phyloP scores from a whole-genome alignment of 768 basidiomycete genomes.

The Suillus alpinus region DNA sequence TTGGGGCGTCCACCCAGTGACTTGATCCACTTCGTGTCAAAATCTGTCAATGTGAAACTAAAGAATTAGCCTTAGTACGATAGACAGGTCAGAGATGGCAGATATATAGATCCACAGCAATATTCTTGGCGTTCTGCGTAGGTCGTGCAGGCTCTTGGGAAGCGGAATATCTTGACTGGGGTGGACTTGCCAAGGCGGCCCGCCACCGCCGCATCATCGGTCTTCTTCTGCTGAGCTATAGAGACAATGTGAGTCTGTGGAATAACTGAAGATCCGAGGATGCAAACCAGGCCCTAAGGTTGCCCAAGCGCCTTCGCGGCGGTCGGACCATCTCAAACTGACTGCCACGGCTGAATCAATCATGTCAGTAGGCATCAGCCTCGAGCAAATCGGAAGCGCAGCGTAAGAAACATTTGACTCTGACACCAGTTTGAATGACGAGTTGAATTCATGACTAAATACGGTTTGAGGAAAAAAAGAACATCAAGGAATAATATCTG shows the following conservation, averaged over 20 bases:
- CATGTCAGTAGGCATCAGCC: neutral
- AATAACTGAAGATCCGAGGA: neutral
- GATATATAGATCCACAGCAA: constrained; percentile 66
- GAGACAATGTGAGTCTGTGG: constrained; percentile 8
- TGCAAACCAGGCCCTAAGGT: constrained; percentile 57
- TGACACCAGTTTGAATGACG: constrained; percentile 25
- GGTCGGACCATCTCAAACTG: constrained; percentile 57
- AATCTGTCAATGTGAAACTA: constrained; percentile 45
- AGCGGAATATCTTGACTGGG: constrained; percentile 47
- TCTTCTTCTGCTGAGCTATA: constrained; percentile 73
- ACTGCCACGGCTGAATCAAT: constrained; percentile 11
- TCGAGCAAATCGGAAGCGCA: constrained; percentile 2
- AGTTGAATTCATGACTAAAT: constrained; percentile 46
- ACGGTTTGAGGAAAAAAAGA: constrained; percentile 37
- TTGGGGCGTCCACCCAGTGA: constrained; percentile 41
- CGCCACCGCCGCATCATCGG: constrained; percentile 28
- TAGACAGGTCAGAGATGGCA: constrained; percentile 13
- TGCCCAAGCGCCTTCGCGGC: constrained; percentile 77
- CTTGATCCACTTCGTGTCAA: constrained; percentile 55
- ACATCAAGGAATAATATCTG: constrained; percentile 33
- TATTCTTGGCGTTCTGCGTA: constrained; percentile 43
- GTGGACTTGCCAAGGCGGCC: constrained; percentile 37
- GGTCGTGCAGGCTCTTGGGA: constrained; percentile 35
- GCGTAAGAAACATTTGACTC: neutral
- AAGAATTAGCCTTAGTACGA: constrained; percentile 9